These are phyloP conservation scores for Citrus inodora DNA, from an alignment of 345 rosid species.

Conservation along the genomic window DNA sequence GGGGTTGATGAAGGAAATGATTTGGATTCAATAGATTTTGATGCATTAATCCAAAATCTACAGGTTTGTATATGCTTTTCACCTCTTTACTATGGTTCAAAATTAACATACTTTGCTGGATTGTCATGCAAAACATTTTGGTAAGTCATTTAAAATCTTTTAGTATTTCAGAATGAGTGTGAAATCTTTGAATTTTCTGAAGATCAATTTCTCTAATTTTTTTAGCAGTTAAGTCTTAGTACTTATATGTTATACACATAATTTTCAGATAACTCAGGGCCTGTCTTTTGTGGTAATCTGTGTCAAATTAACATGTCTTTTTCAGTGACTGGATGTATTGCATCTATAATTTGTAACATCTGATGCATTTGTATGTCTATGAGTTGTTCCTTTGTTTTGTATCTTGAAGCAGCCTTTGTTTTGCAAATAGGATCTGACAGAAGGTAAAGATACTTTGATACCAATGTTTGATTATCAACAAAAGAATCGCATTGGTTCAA, in stretches of 20 bases:
- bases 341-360: not conserved
- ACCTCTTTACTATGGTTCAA: not conserved
- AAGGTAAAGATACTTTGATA: constrained; percentile 65
- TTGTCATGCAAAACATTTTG: not conserved
- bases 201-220: not conserved
- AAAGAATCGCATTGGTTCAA: constrained; percentile 58
- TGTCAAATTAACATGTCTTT: not conserved
- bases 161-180: not conserved
- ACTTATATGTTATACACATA: not conserved
- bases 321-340: not conserved
- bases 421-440: constrained; percentile 65
- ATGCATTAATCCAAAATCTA: constrained; percentile 68
- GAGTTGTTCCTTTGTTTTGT: constrained; percentile 9
- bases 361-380: constrained; percentile 2
- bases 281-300: not conserved
- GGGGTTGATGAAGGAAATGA: constrained; percentile 86
- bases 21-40: constrained; percentile 85
- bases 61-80: constrained; percentile 52
- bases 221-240: not conserved
- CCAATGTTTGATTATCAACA: constrained; percentile 93
- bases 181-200: not conserved
- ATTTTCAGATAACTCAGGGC: not conserved
- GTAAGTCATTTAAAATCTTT: not conserved
- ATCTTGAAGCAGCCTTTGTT: constrained; percentile 11
- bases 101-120: constrained; percentile 1